phyloP scores from a whole-genome alignment of 805 yeast genomes.

The Saccharomycopsis malanga region DNA sequence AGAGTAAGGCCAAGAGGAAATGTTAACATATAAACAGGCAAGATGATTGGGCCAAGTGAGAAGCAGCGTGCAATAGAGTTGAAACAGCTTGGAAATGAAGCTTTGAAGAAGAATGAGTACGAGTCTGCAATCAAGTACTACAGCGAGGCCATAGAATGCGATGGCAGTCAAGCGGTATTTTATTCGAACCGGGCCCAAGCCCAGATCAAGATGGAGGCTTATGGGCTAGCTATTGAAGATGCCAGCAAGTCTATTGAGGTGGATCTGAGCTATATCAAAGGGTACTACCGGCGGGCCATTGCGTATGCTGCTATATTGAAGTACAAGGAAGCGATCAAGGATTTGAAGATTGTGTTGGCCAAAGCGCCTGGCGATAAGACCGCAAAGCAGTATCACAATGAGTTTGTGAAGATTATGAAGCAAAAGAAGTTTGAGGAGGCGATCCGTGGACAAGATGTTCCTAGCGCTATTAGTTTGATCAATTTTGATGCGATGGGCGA shows the following conservation, averaged over 20 bases:
- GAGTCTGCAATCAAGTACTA: slow-evolving; percentile 63
- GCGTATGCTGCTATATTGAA: slow-evolving; percentile 70
- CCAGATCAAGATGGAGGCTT: slow-evolving; percentile 76
- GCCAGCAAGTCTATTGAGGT: slow-evolving; percentile 62
- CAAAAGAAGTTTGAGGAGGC: slow-evolving; percentile 80
- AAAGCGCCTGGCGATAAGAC: slow-evolving; percentile 61
- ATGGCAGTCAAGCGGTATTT: slow-evolving; percentile 51
- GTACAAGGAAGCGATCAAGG: slow-evolving; percentile 65
- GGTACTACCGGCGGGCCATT: slow-evolving; percentile 81
- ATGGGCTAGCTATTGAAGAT: slow-evolving; percentile 79
- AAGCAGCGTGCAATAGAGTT: slow-evolving; percentile 35
- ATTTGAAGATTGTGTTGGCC: slow-evolving; percentile 55
- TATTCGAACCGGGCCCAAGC: slow-evolving; percentile 89
- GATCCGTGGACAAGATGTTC: slow-evolving; percentile 63
- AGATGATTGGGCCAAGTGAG: too few relatives aligned
- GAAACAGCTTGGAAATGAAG: slow-evolving; percentile 69
- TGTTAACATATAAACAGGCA: too few relatives aligned
- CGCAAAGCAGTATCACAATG: slow-evolving; percentile 55
- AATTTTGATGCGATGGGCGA: slow-evolving; percentile 32
- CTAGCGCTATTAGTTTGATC: slow-evolving; percentile 39
- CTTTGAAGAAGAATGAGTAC: slow-evolving; percentile 58
- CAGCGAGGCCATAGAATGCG: slow-evolving; percentile 65
- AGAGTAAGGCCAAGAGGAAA: too few relatives aligned
- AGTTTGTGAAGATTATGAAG: slow-evolving; percentile 59
- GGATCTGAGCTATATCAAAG: slow-evolving; percentile 65